Percentiles rank a stretch among this genome's conserved stretches.
Evolutionary conservation across 2,329 filamentous ascomycete species (phyloP).

Genomic region (Cercospora berteroae): DNA sequence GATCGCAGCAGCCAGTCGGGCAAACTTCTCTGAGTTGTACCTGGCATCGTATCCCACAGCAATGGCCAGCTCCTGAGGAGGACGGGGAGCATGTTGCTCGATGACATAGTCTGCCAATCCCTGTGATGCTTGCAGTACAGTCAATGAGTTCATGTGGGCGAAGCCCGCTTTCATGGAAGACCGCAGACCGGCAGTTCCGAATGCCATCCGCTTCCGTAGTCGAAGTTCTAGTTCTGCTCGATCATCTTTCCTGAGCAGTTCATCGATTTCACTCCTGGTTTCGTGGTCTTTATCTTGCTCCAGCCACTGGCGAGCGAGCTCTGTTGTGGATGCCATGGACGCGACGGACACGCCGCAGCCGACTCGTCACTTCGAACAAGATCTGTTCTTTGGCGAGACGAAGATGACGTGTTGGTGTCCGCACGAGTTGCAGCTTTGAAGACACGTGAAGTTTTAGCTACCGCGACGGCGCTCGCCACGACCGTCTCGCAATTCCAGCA

Average conservation of each 20-base stretch:
- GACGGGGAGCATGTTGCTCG: slow-evolving; percentile 37
- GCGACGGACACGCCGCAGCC: background rate
- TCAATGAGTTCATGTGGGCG: slow-evolving; percentile 45
- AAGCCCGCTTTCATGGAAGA: slow-evolving; percentile 66
- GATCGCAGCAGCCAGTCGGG: slow-evolving; percentile 58
- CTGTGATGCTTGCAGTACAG: slow-evolving; percentile 56
- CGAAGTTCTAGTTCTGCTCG: slow-evolving; percentile 52
- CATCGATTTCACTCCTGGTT: slow-evolving; percentile 55
- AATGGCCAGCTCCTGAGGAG: slow-evolving; percentile 47
- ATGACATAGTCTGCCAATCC: slow-evolving; percentile 62
- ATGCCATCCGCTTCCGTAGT: slow-evolving; percentile 57
- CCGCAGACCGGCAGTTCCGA: slow-evolving; percentile 62
- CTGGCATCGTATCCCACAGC: slow-evolving; percentile 64
- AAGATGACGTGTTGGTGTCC: background rate
- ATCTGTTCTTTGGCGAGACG: background rate
- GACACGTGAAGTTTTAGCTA: background rate
- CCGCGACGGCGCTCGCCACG: slow-evolving; percentile 7
- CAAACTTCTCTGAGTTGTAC: slow-evolving; percentile 62
- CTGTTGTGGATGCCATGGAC: slow-evolving; percentile 13
- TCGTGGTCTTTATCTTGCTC: slow-evolving; percentile 55
- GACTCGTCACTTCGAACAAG: background rate
- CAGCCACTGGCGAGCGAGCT: slow-evolving; percentile 57
- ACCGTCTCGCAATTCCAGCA: slow-evolving; percentile 10
- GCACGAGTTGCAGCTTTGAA: background rate
- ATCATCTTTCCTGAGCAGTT: slow-evolving; percentile 48